Evolutionary conservation across 495 filamentous ascomycete genomes (phyloP), one percentile per base, ranked within the genome.

Genomic region (Aspergillus panamensis): DNA sequence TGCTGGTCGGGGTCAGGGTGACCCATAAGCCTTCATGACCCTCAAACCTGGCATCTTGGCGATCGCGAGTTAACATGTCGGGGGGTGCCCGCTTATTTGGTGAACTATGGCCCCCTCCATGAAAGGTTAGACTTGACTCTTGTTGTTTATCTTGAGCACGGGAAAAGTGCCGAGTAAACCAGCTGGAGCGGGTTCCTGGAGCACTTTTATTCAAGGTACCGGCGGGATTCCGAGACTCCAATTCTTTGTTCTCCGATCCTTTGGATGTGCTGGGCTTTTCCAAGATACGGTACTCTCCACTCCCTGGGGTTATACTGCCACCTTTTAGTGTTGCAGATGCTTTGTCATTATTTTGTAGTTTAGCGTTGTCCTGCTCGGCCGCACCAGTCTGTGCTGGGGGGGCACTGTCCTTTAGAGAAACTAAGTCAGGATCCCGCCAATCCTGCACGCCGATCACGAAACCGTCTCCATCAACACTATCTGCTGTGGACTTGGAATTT

Each of bases 401-500:
- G 8, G 63, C 59, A 19, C 69, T 73, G 50, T 58, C 66, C 44
- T 72, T 74, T 9, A 72, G 58, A 31, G 69, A 66, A 47, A 91
- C 80, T 16, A 95, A 75, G 65, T 95, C 90, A 4, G 90, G 88
- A 65, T 96, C 91, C 55, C 91, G 84, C 91, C 91, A 96, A 62
- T 96, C 91, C 59, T 96, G 91, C 12, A 95, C 86, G 3, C 91
- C 91, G 67, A 95, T 96, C n/a, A 90, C 83, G 69, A 95, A 96
- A 52, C 82, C 85, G 71, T 92, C 90, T 8, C 73, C 78, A 42
- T 78, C 69, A 31, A 61, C 67, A 39, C 55, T 52, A 31, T 65
- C 65, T 13, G 63, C 45, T 17, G 55, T 48, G 12, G 67, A 51
- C 8, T 66, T 64, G 10, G 63, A 57, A 35, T 59, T 62, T 52